A percentile compares a stretch with the other conserved stretches of the same genome.
Conservation (phyloP, 2,329 filamentous ascomycete genomes). For the Alternaria sp. region DNA sequence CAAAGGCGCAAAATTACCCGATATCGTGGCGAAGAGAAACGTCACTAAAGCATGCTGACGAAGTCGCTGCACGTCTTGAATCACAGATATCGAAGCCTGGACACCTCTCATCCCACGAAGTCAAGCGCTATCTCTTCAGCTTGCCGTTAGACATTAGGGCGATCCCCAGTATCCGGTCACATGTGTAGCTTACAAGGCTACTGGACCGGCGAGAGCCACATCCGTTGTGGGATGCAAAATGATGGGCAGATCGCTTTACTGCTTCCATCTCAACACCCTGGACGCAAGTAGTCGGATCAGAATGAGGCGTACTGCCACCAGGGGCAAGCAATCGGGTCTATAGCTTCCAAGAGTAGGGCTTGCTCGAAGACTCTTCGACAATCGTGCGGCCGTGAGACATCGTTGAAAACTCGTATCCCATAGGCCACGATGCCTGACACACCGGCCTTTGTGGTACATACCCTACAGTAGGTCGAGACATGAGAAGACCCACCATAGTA, state of each 20-base stretch:
- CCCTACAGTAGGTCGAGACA: not conserved
- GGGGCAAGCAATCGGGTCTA: not conserved
- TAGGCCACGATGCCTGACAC: conserved; percentile 3
- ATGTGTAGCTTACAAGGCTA: not conserved
- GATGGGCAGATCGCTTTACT: not conserved
- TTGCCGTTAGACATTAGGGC: conserved; percentile 2
- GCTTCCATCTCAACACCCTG: not conserved
- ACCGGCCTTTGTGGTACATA: not conserved
- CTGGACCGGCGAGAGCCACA: not conserved
- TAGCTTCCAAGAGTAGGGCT: not conserved
- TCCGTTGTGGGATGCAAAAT: not conserved
- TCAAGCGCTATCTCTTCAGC: conserved; percentile 7
- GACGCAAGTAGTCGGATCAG: not conserved
- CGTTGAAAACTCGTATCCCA: not conserved
- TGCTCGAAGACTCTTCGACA: not conserved
- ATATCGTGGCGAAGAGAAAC: conserved; percentile 28
- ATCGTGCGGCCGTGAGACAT: not conserved
- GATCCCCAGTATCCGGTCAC: conserved; percentile 1
- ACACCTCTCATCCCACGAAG: conserved; percentile 1
- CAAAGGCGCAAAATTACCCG: conserved; percentile 21
- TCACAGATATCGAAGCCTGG: conserved; percentile 1
- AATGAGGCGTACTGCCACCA: conserved; percentile 6
- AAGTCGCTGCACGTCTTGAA: conserved; percentile 10
- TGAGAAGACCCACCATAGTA: not conserved
- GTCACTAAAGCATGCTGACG: conserved; percentile 21